phyloP scores from a whole-genome alignment of 2,329 filamentous ascomycete species.

The Sclerotinia borealis region DNA sequence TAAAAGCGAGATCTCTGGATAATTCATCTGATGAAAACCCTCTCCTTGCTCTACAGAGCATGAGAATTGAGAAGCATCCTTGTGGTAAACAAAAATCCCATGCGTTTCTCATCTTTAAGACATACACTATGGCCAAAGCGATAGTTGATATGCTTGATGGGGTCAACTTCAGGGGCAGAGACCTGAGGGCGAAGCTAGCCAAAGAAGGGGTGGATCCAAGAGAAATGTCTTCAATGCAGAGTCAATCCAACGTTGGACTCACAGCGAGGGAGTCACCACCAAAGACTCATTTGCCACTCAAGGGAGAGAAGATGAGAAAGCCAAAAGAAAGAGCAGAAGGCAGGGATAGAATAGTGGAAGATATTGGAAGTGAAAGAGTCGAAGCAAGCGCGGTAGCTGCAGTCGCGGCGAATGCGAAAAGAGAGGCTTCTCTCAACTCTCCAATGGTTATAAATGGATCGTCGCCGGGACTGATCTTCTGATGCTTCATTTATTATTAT shows the following conservation, averaged over 20 bases:
- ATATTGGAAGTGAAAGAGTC: neutral
- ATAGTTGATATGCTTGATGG: constrained; percentile 3
- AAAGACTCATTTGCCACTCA: neutral
- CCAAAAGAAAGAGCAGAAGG: neutral
- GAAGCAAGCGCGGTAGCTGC: neutral
- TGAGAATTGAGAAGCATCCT: constrained; percentile 16
- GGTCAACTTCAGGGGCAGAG: neutral
- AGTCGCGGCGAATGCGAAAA: neutral
- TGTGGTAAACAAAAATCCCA: constrained; percentile 16
- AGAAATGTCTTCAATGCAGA: too few species aligned
- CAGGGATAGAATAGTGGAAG: neutral
- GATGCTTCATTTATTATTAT: neutral
- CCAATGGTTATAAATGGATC: constrained; percentile 11
- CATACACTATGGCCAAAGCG: constrained; percentile 12
- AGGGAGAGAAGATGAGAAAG: neutral
- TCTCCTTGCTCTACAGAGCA: constrained; percentile 4
- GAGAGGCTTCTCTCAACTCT: neutral
- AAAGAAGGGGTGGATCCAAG: constrained; percentile 9
- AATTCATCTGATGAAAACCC: neutral
- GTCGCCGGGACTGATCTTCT: neutral
- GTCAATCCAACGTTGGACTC: too few species aligned
- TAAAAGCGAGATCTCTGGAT: neutral
- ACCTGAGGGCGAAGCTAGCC: constrained; percentile 4
- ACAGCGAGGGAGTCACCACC: too few species aligned
- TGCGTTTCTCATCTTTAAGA: constrained; percentile 20